Evolutionary conservation across 208 protist genomes (phyloP), one percentile per base, ranked within the genome.

Genomic region (Jaenimonas drosophilae): DNA sequence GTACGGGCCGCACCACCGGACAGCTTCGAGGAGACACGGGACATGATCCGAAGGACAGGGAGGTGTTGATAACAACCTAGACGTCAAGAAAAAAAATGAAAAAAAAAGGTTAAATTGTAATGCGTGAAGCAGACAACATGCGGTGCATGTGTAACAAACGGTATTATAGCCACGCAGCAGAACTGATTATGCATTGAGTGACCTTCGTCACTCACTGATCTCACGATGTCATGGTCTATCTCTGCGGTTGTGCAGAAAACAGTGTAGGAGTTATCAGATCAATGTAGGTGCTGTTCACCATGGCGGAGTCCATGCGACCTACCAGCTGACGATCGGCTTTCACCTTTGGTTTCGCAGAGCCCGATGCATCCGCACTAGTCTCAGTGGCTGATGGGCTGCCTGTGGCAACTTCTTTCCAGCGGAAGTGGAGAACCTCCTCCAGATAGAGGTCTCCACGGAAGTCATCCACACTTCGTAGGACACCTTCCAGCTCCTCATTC

Each of bases 281-380:
- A 14, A 87, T 67, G 37, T 68, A 91, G 4, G 54, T 52, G 45
- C 76, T 87, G 39, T 76, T 91, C 14, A 91, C 63, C 70, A 91
- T 76, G 0, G 66, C 72, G 32, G 74, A 59, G 0, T 33, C 39
- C 28, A 61, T 76, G 1, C 64, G 70, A 3, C 62, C 59, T 32
- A 84, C 19, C 41, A 76, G 62, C 17, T 43, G 38, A 0, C 74
- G 61, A n/a, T 37, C 47, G 27, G n/a, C n/a, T n/a, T n/a, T n/a
- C n/a, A n/a, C n/a, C n/a, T n/a, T n/a, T n/a, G n/a, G n/a, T n/a
- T n/a, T n/a, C n/a, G n/a, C n/a, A 7, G 37, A 42, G 9, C 37
- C 37, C 16, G 16, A 11, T 11, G 16, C 37, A 7, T 7, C 23
- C 16, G 16, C 9, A 20, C 6, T 21, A n/a, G n/a, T n/a, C 16